Evolutionary conservation across 2,329 filamentous ascomycete genomes (phyloP), one percentile per base, ranked within the genome.

Genomic region (Curvularia sp.): DNA sequence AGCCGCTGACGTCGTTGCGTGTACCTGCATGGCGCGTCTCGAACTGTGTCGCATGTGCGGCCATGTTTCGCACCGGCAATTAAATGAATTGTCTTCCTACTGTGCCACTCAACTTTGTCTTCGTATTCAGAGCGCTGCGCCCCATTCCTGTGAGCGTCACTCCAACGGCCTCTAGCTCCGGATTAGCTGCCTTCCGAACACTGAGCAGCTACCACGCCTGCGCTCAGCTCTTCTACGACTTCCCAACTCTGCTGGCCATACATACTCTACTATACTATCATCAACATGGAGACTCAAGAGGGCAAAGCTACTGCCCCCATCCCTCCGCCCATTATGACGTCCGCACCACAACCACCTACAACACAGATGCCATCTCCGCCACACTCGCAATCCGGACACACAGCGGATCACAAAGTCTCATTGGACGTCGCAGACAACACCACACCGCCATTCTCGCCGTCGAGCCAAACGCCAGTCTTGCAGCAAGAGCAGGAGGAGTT

Each of bases 401-500:
- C 53, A 46, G 48, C 57, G n/a, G 49, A 68, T 3, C 48, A 63
- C 46, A 69, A 66, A 32, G 27, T 55, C 6, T 69, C 71, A 6
- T 30, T 59, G n/a, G 61, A 68, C 19, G 51, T 59, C 8, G 19
- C 54, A 34, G 59, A 63, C 27, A 50, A 50, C 8, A 52, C 53
- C 5, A 71, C 71, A 9, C 71, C 73, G 4, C 72, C 72, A 0
- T 73, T 74, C 59, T 74, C 71, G 23, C 73, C 74, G 1, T 67
- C 68, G 10, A 75, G 72, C 59, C 65, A 69, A 19, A 75, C 72
- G 9, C 70, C 73, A 0, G 67, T 73, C 6, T 56, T 76, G 19
- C 64, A 67, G 41, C 72, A 73, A 39, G 71, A 70, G 47, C 66
- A 74, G 38, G 68, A 71, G 23, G 68, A 71, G 42, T 77, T 77